These are phyloP conservation scores for Thelephora aurantiotincta DNA, from an alignment of 768 basidiomycete species.

Conservation along the genomic window DNA sequence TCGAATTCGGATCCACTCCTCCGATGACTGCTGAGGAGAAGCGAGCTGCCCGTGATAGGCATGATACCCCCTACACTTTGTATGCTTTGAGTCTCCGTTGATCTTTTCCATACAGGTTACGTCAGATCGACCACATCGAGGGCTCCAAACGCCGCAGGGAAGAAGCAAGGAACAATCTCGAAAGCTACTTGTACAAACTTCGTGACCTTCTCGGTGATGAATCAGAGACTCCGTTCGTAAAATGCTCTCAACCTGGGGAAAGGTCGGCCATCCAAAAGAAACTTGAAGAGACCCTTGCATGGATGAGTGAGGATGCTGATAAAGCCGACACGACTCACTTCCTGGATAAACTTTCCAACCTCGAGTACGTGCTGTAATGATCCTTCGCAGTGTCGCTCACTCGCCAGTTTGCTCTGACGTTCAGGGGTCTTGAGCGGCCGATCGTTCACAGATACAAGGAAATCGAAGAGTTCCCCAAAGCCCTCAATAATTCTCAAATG, in stretches of 20 bases:
- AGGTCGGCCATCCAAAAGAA: conserved; percentile 47
- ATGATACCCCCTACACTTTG: conserved; percentile 10
- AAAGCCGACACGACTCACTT: conserved; percentile 64
- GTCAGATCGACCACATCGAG: conserved; percentile 68
- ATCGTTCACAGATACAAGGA: conserved; percentile 84
- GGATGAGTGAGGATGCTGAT: conserved; percentile 81
- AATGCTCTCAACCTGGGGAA: conserved; percentile 69
- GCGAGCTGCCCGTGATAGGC: conserved; percentile 60
- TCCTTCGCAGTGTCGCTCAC: conserved; percentile 1
- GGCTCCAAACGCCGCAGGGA: conserved; percentile 62
- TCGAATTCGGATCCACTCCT: conserved; percentile 48
- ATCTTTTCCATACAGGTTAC: conserved; percentile 35
- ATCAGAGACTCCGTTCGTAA: conserved; percentile 61
- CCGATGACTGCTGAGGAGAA: conserved; percentile 75
- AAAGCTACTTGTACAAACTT: conserved; percentile 86
- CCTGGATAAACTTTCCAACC: conserved; percentile 54
- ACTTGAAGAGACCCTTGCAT: conserved; percentile 61
- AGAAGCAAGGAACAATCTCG: conserved; percentile 83
- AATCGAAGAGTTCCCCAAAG: conserved; percentile 71
- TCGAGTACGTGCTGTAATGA: conserved; percentile 57
- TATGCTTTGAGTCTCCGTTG: neutral
- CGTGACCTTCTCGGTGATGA: conserved; percentile 69
- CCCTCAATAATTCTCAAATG: conserved; percentile 72
- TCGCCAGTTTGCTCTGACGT: neutral
- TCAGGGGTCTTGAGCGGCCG: conserved; percentile 63